Evolutionary conservation across 129 eudicot species (phyloP).

Genomic region (Helichrysum umbraculigerum): DNA sequence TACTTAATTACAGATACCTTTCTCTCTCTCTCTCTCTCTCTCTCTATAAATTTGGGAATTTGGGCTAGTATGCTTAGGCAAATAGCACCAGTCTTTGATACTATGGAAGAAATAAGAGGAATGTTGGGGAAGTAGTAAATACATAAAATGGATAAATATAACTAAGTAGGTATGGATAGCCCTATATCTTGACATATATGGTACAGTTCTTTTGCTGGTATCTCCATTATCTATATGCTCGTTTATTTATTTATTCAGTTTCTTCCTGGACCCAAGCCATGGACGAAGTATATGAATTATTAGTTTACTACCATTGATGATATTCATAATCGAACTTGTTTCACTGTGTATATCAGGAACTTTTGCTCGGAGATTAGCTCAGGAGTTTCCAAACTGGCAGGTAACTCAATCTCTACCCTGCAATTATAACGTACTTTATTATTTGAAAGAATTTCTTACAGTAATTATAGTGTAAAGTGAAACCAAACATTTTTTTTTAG

Average conservation of each 20-base stretch:
- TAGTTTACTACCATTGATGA: constrained; percentile 18
- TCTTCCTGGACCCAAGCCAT: neutral
- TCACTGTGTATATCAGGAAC: constrained; percentile 55
- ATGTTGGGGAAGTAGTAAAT: constrained; percentile 4
- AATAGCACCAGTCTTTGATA: neutral
- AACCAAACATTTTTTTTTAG: constrained; percentile 7
- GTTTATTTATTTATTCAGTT: no score
- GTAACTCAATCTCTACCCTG: constrained; percentile 34
- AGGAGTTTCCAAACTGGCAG: constrained; percentile 97
- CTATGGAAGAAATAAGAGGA: constrained; percentile 4
- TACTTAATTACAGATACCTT: neutral
- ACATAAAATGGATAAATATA: neutral
- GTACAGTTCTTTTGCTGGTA: neutral
- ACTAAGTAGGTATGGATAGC: constrained; percentile 4
- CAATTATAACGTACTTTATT: neutral
- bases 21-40: neutral
- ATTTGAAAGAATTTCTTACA: neutral
- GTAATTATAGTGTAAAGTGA: neutral
- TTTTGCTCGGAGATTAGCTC: constrained; percentile 87
- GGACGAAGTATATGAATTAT: constrained; percentile 9
- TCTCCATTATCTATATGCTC: no score
- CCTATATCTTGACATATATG: neutral
- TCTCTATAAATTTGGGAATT: neutral
- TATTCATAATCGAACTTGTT: neutral
- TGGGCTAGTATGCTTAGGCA: neutral